Base-by-base conservation (phyloP, 2,329 filamentous ascomycete species). In the Colletotrichum sp. region DNA sequence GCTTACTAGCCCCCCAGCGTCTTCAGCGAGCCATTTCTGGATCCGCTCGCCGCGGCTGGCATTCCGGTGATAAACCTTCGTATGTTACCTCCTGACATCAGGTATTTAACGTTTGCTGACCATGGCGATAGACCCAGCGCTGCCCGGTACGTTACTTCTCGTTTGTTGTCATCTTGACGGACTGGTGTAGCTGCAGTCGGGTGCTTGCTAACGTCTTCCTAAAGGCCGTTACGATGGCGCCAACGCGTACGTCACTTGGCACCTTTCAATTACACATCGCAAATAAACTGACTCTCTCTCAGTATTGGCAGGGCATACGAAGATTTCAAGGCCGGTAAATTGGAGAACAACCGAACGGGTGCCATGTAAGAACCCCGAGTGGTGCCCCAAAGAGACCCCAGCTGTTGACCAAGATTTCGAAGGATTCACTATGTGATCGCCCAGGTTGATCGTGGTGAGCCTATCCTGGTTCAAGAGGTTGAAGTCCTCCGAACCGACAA, bases 11-110 rank as follows among this genome's bases (percentile, higher is more conserved):
- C 28, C 59, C 34, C 7, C 10, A 61, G 59, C 30, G 59, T 61
- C 30, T 61, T 61, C 59, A 61, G 59, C 7, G 30, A 61, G n/a
- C 59, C 59, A 32, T 97, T 98, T 82, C 86, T 98, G 64, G 88
- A 90, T 10, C 94, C 95, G 3, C 82, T 98, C 9, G 88, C 91
- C 39, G 86, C 83, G 15, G 91, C 88, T 0, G 90, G 89, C 0
- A 88, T 96, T 43, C 90, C 89, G 28, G 92, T 96, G 60, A 96
- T 98, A 80, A 98, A 98, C 82, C 85, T 98, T 55, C 95, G 98
- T 81, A 48, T 48, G n/a, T 48, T 48, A 48, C 18, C 43, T 13
- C 18, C 6, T 12, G 43, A 48, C 43, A n/a, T 21, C 10, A 48
- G n/a, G 43, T 13, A 13, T 48, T 48, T 12, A 21, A n/a, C 10